Evolutionary conservation across 495 filamentous ascomycete species (phyloP).

Genomic region (Penicilliopsis zonata): DNA sequence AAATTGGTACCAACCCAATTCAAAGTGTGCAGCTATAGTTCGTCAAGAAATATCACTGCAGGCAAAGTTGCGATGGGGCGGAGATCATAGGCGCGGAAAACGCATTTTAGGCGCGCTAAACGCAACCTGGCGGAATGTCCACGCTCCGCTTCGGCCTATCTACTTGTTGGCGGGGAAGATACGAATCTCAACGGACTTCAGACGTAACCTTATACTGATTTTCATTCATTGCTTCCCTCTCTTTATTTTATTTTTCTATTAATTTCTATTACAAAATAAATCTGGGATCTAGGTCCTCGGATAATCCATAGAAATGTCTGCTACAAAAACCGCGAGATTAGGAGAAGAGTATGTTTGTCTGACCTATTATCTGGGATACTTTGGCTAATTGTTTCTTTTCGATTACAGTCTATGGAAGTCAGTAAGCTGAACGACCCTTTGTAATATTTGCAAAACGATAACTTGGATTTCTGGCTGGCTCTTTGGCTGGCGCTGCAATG

Average conservation of each 20-base stretch:
- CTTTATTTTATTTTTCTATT: too few species aligned
- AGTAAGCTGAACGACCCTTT: conserved; percentile 25
- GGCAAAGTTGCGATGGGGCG: conserved; percentile 1
- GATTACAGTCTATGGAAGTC: conserved; percentile 91
- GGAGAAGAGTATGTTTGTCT: conserved; percentile 81
- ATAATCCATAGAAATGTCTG: conserved; percentile 54
- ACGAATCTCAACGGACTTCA: too few species aligned
- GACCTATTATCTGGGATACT: background rate
- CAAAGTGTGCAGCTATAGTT: too few species aligned
- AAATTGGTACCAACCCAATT: too few species aligned
- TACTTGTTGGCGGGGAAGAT: conserved; percentile 1
- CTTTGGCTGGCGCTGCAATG: background rate
- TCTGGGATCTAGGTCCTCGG: background rate
- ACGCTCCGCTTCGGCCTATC: too few species aligned
- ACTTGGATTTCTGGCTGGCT: too few species aligned
- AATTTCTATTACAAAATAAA: too few species aligned
- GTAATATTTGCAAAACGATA: too few species aligned
- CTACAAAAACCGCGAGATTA: conserved; percentile 73
- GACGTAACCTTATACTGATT: too few species aligned
- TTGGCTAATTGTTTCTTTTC: conserved; percentile 4
- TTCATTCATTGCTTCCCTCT: too few species aligned
- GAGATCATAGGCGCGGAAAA: conserved; percentile 3
- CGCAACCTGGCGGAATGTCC: conserved; percentile 3
- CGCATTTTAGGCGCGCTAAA: conserved; percentile 5
- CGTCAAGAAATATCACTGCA: too few species aligned